A percentile compares a stretch with the other conserved stretches of the same genome.
Conservation (phyloP, 2,329 filamentous ascomycete genomes). For the Aschersonia sp. region DNA sequence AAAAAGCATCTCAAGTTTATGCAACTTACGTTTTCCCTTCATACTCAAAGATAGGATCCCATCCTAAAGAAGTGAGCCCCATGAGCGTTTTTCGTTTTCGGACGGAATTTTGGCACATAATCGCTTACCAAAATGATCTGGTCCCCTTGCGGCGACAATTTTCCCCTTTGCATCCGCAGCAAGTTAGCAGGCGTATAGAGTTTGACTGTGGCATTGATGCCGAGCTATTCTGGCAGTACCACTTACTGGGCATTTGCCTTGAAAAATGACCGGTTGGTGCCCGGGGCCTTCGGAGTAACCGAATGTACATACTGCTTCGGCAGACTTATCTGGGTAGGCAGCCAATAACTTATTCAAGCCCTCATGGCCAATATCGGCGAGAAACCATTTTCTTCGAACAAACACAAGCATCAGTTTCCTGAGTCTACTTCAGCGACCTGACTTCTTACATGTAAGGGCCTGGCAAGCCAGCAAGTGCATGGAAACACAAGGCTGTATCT, state of each 20-base stretch:
- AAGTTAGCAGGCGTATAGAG: no score
- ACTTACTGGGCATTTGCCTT: slow-evolving; percentile 69
- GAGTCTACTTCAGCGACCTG: no score
- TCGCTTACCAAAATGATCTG: slow-evolving; percentile 62
- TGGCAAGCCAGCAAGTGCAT: slow-evolving; percentile 77
- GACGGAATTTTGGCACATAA: neutral
- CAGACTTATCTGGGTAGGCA: slow-evolving; percentile 80
- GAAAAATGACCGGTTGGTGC: slow-evolving; percentile 73
- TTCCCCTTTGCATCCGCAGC: slow-evolving; percentile 33
- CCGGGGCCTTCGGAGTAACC: slow-evolving; percentile 80
- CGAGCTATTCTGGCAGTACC: neutral
- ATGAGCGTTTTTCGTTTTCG: neutral
- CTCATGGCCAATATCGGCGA: slow-evolving; percentile 65
- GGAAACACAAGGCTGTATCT: slow-evolving; percentile 89
- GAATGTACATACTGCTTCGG: slow-evolving; percentile 91
- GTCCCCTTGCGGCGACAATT: slow-evolving; percentile 74
- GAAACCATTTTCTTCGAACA: slow-evolving; percentile 76
- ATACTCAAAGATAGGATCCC: slow-evolving; percentile 95
- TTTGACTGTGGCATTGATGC: neutral
- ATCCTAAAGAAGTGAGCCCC: slow-evolving; percentile 40
- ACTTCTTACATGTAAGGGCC: slow-evolving; percentile 78
- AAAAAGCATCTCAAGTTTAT: neutral
- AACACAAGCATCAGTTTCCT: neutral
- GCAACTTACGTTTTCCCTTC: slow-evolving; percentile 58
- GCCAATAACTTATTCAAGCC: slow-evolving; percentile 83